Base-by-base conservation (phyloP, 1,284 basidiomycete species). In the Leccinum pallidistipes region DNA sequence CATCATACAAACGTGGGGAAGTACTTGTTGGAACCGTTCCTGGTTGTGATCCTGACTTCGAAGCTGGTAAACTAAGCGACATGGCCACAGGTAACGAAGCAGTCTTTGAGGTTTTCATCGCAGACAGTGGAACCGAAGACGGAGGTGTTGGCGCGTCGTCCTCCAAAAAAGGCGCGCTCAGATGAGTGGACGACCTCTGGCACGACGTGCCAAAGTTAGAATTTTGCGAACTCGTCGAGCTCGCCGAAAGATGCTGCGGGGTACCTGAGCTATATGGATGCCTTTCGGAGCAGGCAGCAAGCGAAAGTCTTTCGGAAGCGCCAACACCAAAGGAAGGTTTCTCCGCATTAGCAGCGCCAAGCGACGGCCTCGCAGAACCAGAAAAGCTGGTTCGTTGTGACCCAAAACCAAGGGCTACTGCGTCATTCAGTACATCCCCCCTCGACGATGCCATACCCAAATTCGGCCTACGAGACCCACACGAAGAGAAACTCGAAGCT, bases 321-420 rank as follows among this genome's bases (percentile, higher is more conserved):
- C 47, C 18, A 49, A 51, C 31, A 50, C 58, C 55, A 27, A 70
- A 64, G 1, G 54, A 60, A 49, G 64, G 59, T 47, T 60, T 69
- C 38, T 73, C 69, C 18, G 62, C 38, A 56, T 40, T 53, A n/a
- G 61, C 53, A n/a, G 59, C 58, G 45, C 69, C 62, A 47, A 74
- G 71, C 8, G 71, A 69, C 18, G 49, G 57, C 32, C 68, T 57
- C 14, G 58, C 55, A 60, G 70, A 61, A 43, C 65, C 58, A 8
- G 72, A 67, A 54, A 75, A 58, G 45, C 61, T 70, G 16, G 67
- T 43, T 18, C 67, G 61, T 40, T 71, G 72, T 9, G 69, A 70
- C 21, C 57, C 62, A 9, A 68, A 60, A 32, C 62, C 61, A 45
- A 70, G 51, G 21, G 24, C n/a, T 6, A 54, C 18, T 27, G 55